These are phyloP conservation scores for Gynostemma pentaphyllum DNA, from an alignment of 306 rosid genomes.

Conservation along the genomic window DNA sequence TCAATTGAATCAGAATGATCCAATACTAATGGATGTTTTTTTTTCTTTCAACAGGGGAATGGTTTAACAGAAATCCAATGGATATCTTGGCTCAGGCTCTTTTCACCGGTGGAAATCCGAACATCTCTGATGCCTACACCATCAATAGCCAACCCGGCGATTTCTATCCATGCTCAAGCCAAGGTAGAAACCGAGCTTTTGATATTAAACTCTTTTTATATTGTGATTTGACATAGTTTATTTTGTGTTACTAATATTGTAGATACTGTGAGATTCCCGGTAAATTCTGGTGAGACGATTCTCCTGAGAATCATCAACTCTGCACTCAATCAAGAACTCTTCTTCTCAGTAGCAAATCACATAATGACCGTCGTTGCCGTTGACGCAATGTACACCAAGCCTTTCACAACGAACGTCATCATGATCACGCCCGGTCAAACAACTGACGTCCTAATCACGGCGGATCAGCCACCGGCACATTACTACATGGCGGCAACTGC, in stretches of 20 bases:
- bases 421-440: slow-evolving; percentile 93
- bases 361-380: slow-evolving; percentile 57
- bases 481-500: slow-evolving; percentile 75
- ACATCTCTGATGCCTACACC: slow-evolving; percentile 67
- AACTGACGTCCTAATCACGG: slow-evolving; percentile 59
- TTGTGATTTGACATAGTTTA: background rate
- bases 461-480: slow-evolving; percentile 57
- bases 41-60: slow-evolving; percentile 45
- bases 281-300: slow-evolving; percentile 47
- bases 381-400: slow-evolving; percentile 72
- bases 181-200: too few relatives aligned
- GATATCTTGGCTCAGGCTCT: slow-evolving; percentile 43
- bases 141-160: slow-evolving; percentile 92
- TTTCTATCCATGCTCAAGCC: slow-evolving; percentile 56
- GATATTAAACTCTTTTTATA: too few relatives aligned
- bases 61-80: slow-evolving; percentile 74
- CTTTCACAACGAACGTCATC: slow-evolving; percentile 45
- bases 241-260: slow-evolving; percentile 16
- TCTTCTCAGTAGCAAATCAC: slow-evolving; percentile 72
- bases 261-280: slow-evolving; percentile 53
- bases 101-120: slow-evolving; percentile 80
- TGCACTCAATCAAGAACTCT: slow-evolving; percentile 82
- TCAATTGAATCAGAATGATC: too few relatives aligned
- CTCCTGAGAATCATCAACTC: slow-evolving; percentile 66
- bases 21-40: too few relatives aligned